Evolutionary conservation across 352 stramenopile species (phyloP).

Genomic region (Globisporangium cylindrosporum): DNA sequence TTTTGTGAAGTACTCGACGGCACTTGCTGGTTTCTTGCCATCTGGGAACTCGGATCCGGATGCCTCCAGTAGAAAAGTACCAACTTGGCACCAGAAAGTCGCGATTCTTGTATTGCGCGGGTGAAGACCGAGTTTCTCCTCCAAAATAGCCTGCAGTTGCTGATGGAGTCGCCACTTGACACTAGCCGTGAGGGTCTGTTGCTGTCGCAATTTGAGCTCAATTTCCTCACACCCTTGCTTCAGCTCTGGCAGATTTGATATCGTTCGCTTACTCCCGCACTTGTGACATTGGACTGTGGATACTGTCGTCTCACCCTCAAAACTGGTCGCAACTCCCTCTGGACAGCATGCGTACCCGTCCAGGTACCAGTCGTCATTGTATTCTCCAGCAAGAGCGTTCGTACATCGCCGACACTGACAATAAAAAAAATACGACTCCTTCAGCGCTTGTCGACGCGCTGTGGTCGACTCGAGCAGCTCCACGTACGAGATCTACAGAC

Average conservation of each 20-base stretch:
- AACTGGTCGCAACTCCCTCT: conserved; percentile 19
- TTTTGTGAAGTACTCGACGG: conserved; percentile 24
- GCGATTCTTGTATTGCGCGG: conserved; percentile 31
- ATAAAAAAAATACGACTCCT: conserved; percentile 68
- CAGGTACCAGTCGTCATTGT: conserved; percentile 37
- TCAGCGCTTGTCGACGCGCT: conserved; percentile 31
- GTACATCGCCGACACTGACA: conserved; percentile 43
- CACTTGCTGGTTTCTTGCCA: conserved; percentile 9
- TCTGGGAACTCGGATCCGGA: background rate
- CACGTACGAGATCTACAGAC: conserved; percentile 53
- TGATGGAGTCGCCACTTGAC: conserved; percentile 30
- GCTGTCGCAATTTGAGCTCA: background rate
- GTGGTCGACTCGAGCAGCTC: conserved; percentile 58
- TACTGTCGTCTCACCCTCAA: background rate
- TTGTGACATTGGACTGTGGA: conserved; percentile 15
- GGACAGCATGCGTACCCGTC: conserved; percentile 30
- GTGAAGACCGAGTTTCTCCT: conserved; percentile 24
- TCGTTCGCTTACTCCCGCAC: conserved; percentile 19
- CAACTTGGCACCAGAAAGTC: conserved; percentile 29
- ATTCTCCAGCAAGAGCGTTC: conserved; percentile 4
- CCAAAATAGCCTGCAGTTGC: conserved; percentile 23
- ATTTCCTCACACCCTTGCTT: conserved; percentile 21
- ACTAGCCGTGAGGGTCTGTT: conserved; percentile 3
- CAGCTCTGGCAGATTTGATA: conserved; percentile 8
- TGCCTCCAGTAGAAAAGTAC: conserved; percentile 33